These are phyloP conservation scores for Suhomyces xylopsoci DNA, from an alignment of 805 yeast species.

Conservation along the genomic window DNA sequence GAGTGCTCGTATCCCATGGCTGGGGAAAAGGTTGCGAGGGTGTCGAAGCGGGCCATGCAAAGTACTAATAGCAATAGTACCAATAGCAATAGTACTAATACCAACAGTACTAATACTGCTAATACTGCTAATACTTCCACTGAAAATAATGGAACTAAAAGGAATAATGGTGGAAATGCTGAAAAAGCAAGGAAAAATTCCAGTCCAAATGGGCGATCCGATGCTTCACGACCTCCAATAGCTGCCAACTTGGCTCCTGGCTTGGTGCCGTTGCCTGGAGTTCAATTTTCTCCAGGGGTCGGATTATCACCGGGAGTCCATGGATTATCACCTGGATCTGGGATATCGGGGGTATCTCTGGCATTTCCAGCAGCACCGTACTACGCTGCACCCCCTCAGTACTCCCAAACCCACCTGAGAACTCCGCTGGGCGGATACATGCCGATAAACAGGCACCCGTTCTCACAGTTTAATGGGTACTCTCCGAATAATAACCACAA, in stretches of 20 bases:
- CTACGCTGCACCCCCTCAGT: background rate
- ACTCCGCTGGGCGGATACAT: background rate
- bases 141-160: too few species aligned
- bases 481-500: background rate
- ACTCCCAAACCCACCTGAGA: background rate
- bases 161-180: too few species aligned
- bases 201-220: background rate
- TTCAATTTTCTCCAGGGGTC: too few species aligned
- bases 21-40: slow-evolving; percentile 37
- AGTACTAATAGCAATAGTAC: too few species aligned
- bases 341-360: background rate
- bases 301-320: too few species aligned
- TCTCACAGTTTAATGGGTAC: background rate
- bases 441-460: background rate
- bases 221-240: background rate
- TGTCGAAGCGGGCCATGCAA: slow-evolving; percentile 14
- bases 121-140: too few species aligned
- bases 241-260: background rate
- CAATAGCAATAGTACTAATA: too few species aligned
- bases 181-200: too few species aligned
- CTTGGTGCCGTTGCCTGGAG: background rate
- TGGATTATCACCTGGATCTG: too few species aligned
- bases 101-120: too few species aligned
- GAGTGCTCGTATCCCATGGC: slow-evolving; percentile 34
- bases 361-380: background rate